Percentiles rank a stretch among this genome's conserved stretches.
Conservation (phyloP, 192 early-diverging fungal species). For the Chytriomyces sp. region DNA sequence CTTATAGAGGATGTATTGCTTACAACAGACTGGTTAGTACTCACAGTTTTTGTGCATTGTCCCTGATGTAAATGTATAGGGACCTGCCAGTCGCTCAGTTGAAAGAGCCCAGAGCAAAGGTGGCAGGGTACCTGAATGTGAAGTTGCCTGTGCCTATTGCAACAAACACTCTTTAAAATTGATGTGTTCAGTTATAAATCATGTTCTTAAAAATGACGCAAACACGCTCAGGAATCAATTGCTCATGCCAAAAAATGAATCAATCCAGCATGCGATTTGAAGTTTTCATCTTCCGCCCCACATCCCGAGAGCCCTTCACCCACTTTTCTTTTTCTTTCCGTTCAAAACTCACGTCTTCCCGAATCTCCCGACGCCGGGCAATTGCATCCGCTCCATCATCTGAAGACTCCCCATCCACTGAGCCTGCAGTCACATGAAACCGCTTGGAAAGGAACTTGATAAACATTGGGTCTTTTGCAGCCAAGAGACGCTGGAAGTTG, state of each 20-base stretch:
- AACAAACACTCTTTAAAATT: neutral
- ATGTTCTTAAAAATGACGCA: conserved; percentile 2
- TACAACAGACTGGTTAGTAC: conserved; percentile 67
- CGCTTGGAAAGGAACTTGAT: conserved; percentile 42
- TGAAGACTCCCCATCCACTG: neutral
- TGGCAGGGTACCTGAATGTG: conserved; percentile 11
- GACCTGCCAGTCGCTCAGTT: conserved; percentile 47
- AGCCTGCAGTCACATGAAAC: conserved; percentile 12
- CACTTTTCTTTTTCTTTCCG: conserved; percentile 47
- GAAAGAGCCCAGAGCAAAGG: conserved; percentile 37
- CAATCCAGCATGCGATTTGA: conserved; percentile 3
- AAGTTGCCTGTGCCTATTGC: conserved; percentile 2
- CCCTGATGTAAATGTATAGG: conserved; percentile 32
- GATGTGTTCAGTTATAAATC: neutral
- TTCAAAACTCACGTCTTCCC: conserved; percentile 32
- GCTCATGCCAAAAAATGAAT: neutral
- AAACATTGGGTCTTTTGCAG: conserved; percentile 34
- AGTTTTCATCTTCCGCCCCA: conserved; percentile 42
- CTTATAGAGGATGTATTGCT: conserved; percentile 65
- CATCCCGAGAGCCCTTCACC: conserved; percentile 38
- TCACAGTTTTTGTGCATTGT: neutral
- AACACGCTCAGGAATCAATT: neutral
- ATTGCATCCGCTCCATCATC: conserved; percentile 15
- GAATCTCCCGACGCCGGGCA: conserved; percentile 13
- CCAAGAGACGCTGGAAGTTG: conserved; percentile 30